These are phyloP conservation scores for Torrubiellomyces zombiae DNA, from an alignment of 2,329 filamentous ascomycete species.

Conservation along the genomic window DNA sequence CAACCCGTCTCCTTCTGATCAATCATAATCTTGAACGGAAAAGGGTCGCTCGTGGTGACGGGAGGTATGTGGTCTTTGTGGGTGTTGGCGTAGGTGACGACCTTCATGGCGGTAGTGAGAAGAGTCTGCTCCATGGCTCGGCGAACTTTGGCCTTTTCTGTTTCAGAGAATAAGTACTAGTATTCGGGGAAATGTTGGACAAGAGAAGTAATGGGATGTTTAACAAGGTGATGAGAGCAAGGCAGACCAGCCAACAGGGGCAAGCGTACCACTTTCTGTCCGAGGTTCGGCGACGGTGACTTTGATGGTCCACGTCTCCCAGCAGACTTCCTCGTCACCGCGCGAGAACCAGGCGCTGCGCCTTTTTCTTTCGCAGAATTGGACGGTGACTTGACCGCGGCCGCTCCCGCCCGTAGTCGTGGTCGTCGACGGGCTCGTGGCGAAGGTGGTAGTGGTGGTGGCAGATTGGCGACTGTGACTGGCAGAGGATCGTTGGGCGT, in stretches of 20 bases:
- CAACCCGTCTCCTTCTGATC: conserved; percentile 66
- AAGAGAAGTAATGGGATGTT: neutral
- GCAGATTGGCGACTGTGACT: conserved; percentile 6
- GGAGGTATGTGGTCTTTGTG: conserved; percentile 95
- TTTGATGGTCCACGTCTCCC: conserved; percentile 91
- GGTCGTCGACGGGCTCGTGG: too few species aligned
- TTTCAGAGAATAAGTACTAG: neutral
- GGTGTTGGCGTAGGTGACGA: conserved; percentile 69
- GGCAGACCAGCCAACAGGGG: conserved; percentile 1
- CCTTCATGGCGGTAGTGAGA: conserved; percentile 74
- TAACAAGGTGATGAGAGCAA: conserved; percentile 2
- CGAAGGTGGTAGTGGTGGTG: conserved; percentile 4
- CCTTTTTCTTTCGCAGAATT: conserved; percentile 88
- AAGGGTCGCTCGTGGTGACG: conserved; percentile 90
- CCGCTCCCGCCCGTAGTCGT: conserved; percentile 8
- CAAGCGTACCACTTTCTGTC: conserved; percentile 62
- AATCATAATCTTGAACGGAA: conserved; percentile 83
- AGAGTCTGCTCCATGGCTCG: conserved; percentile 83
- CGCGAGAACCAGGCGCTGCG: conserved; percentile 65
- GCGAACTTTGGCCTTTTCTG: conserved; percentile 76
- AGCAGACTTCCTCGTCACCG: conserved; percentile 85
- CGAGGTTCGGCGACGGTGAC: conserved; percentile 82
- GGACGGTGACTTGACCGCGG: conserved; percentile 59
- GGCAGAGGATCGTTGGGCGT: conserved; percentile 32
- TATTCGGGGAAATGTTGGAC: neutral